Percentiles rank a stretch among this genome's conserved stretches.
These are phyloP conservation scores for Phytopythium helicoides DNA, from an alignment of 352 stramenopile species.

Conservation along the genomic window DNA sequence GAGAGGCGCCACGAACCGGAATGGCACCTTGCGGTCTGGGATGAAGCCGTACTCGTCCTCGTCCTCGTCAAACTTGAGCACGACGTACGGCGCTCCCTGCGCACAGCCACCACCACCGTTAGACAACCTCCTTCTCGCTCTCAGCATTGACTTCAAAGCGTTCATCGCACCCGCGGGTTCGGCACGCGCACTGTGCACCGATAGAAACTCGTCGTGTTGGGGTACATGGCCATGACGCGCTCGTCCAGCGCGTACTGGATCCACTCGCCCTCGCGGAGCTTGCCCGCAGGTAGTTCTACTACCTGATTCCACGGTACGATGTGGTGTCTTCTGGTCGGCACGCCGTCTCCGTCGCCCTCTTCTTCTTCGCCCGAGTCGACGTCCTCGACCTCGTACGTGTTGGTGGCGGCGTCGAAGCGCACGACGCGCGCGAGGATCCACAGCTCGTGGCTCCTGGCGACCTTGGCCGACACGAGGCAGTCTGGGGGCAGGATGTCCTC, in stretches of 20 bases:
- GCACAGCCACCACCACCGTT: too few species aligned
- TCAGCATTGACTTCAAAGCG: too few species aligned
- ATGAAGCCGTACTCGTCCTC: constrained; percentile 91
- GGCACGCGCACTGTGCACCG: constrained; percentile 89
- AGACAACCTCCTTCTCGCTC: not conserved
- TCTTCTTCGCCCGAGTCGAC: constrained; percentile 88
- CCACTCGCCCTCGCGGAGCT: constrained; percentile 54
- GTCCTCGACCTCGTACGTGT: constrained; percentile 96
- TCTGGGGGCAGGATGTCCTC: constrained; percentile 45
- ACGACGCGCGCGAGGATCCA: constrained; percentile 94
- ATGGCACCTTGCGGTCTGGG: constrained; percentile 91
- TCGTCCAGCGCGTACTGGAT: constrained; percentile 88
- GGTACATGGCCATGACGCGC: constrained; percentile 97
- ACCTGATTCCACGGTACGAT: constrained; percentile 78
- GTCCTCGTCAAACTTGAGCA: constrained; percentile 98
- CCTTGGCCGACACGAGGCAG: constrained; percentile 69
- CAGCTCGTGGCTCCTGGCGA: constrained; percentile 74
- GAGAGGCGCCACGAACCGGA: constrained; percentile 92
- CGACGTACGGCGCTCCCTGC: constrained; percentile 88
- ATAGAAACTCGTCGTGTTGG: constrained; percentile 98
- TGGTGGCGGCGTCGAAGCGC: constrained; percentile 83
- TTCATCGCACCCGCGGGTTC: constrained; percentile 79
- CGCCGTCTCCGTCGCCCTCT: constrained; percentile 30
- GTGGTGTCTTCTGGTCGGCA: constrained; percentile 52
- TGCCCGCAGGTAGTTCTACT: constrained; percentile 87